Evolutionary conservation across 176 grass and related monocot genomes (phyloP).

Genomic region (Lolium perenne): DNA sequence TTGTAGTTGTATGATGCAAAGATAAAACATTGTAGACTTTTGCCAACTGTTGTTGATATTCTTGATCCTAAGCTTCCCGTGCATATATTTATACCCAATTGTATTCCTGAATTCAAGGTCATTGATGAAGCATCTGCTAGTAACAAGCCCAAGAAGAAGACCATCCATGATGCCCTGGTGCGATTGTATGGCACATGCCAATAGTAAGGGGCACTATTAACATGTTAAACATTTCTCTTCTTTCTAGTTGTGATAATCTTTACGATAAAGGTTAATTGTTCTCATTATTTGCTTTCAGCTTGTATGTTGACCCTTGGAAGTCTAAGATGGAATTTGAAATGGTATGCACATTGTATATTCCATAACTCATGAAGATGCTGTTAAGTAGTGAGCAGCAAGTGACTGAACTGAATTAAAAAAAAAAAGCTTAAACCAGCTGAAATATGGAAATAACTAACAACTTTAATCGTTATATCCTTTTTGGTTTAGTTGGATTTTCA

Average conservation of each 20-base stretch:
- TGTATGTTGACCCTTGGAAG: constrained; percentile 82
- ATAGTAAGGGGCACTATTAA: constrained; percentile 65
- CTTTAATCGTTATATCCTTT: background rate
- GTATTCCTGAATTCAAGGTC: constrained; percentile 64
- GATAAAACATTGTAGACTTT: constrained; percentile 19
- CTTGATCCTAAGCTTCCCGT: constrained; percentile 18
- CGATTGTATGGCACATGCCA: constrained; percentile 85
- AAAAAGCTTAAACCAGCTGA: constrained; percentile 2
- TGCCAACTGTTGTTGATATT: constrained; percentile 14
- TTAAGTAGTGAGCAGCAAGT: background rate
- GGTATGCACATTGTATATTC: constrained; percentile 57
- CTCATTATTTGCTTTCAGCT: constrained; percentile 61
- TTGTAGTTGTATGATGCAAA: constrained; percentile 18
- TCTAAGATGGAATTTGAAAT: constrained; percentile 70
- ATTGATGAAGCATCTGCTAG: constrained; percentile 66
- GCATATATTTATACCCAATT: constrained; percentile 39
- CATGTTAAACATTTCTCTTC: constrained; percentile 22
- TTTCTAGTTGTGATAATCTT: constrained; percentile 40
- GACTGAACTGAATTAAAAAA: constrained; percentile 2
- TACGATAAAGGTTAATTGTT: constrained; percentile 27
- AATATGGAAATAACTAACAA: constrained; percentile 7
- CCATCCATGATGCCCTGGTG: constrained; percentile 63
- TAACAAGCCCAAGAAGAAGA: constrained; percentile 67
- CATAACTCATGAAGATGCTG: constrained; percentile 22
- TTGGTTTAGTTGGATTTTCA: background rate